These are phyloP conservation scores for Lactarius psammicola DNA, from an alignment of 768 basidiomycete genomes.

Conservation along the genomic window DNA sequence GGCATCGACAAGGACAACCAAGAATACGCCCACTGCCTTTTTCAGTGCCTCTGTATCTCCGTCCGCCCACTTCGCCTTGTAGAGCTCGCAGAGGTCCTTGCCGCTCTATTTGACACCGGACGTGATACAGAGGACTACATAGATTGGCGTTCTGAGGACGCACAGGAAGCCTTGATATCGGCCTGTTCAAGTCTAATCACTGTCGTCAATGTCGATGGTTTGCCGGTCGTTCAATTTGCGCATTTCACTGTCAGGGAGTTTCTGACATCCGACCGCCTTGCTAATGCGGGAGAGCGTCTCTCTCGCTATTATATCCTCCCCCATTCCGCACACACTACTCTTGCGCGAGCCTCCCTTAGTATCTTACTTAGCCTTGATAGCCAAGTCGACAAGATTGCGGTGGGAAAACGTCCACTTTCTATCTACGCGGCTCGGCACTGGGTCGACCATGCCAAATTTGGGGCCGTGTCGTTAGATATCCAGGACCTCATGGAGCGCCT, in stretches of 20 bases:
- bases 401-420: neutral
- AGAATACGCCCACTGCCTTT: neutral
- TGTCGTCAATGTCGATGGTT: neutral
- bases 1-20: neutral
- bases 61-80: slow-evolving; percentile 4
- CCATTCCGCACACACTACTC: neutral
- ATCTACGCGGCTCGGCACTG: slow-evolving; percentile 16
- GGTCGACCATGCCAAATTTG: slow-evolving; percentile 7
- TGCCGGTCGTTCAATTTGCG: neutral
- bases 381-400: neutral
- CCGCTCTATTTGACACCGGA: neutral
- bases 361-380: slow-evolving; percentile 4
- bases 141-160: neutral
- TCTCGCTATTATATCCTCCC: slow-evolving; percentile 2
- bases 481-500: neutral
- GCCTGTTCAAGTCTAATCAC: neutral
- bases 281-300: neutral
- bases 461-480: neutral
- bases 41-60: neutral
- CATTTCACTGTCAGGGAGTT: slow-evolving; percentile 21
- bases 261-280: slow-evolving; percentile 9
- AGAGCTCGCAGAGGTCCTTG: slow-evolving; percentile 10
- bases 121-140: neutral
- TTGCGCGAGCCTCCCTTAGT: slow-evolving; percentile 8
- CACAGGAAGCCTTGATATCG: neutral